phyloP scores from a whole-genome alignment of 2,329 filamentous ascomycete species.

The Alternaria longipes region DNA sequence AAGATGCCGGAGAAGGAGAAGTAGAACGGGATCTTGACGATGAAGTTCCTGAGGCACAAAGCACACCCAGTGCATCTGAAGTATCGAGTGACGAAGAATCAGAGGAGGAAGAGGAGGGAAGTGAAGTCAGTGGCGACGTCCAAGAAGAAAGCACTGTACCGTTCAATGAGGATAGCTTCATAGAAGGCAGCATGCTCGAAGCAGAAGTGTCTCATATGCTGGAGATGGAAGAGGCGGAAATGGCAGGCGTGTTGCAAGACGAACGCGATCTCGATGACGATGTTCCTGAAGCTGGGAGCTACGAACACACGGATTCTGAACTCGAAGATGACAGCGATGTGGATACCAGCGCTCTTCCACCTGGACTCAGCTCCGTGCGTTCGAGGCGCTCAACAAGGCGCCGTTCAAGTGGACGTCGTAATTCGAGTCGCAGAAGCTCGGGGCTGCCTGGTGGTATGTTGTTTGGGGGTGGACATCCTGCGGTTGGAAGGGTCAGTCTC shows the following conservation, averaged over 20 bases:
- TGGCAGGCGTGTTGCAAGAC: slow-evolving; percentile 58
- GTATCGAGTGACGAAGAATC: slow-evolving; percentile 48
- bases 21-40: slow-evolving; percentile 53
- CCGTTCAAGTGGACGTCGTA: slow-evolving; percentile 31
- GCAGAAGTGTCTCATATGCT: slow-evolving; percentile 51
- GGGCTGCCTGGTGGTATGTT: slow-evolving; percentile 23
- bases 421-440: slow-evolving; percentile 32
- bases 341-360: slow-evolving; percentile 25
- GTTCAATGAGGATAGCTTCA: slow-evolving; percentile 60
- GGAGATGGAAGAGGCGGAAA: slow-evolving; percentile 58
- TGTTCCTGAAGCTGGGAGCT: slow-evolving; percentile 62
- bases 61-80: slow-evolving; percentile 33
- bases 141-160: slow-evolving; percentile 50
- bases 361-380: slow-evolving; percentile 31
- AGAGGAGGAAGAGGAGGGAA: slow-evolving; percentile 13
- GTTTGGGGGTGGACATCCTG: slow-evolving; percentile 9
- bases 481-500: slow-evolving; percentile 24
- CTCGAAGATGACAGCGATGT: slow-evolving; percentile 53
- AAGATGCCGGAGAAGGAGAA: slow-evolving; percentile 32
- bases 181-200: slow-evolving; percentile 56
- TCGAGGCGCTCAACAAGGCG: slow-evolving; percentile 32
- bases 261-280: slow-evolving; percentile 61
- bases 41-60: slow-evolving; percentile 50
- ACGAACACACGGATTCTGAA: slow-evolving; percentile 65
- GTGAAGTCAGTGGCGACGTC: slow-evolving; percentile 34